These are phyloP conservation scores for Iris macrosiphon DNA, from an alignment of 106 monocot species.

Conservation along the genomic window DNA sequence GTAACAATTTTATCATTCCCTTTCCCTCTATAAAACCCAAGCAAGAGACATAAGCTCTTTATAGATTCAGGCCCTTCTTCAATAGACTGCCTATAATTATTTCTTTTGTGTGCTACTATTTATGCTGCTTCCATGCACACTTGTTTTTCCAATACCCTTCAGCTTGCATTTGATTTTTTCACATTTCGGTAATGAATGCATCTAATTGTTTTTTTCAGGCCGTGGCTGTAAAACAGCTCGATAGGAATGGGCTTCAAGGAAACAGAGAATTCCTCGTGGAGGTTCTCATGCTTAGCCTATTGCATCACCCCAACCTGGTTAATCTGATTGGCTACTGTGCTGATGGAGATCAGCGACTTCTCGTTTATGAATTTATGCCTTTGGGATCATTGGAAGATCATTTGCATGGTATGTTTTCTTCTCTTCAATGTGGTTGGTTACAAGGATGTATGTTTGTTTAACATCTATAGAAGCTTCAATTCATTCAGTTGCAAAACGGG, in stretches of 20 bases:
- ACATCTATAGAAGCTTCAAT: too few species aligned
- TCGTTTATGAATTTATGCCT: constrained; percentile 32
- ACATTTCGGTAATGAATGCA: too few species aligned
- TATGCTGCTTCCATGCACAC: too few species aligned
- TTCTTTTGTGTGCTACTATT: too few species aligned
- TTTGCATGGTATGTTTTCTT: constrained; percentile 24
- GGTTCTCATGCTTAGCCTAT: constrained; percentile 35
- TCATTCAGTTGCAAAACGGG: too few species aligned
- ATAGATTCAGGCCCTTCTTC: too few species aligned
- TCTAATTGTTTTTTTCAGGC: constrained; percentile 4
- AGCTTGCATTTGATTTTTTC: background rate
- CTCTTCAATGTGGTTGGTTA: background rate
- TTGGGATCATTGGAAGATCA: constrained; percentile 36
- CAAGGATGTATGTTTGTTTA: background rate
- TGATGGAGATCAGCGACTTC: constrained; percentile 34
- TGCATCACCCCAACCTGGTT: constrained; percentile 32
- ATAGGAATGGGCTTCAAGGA: constrained; percentile 35
- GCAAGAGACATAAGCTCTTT: too few species aligned
- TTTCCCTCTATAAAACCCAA: too few species aligned
- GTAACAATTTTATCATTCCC: too few species aligned
- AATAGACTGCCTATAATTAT: too few species aligned
- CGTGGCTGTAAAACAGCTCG: constrained; percentile 32
- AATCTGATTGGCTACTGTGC: constrained; percentile 33
- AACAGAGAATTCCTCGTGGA: constrained; percentile 42
- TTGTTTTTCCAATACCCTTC: too few species aligned